A percentile compares a stretch with the other conserved stretches of the same genome.
phyloP scores from a whole-genome alignment of 1,139 yeast genomes.

The Suhomyces yuchorum region DNA sequence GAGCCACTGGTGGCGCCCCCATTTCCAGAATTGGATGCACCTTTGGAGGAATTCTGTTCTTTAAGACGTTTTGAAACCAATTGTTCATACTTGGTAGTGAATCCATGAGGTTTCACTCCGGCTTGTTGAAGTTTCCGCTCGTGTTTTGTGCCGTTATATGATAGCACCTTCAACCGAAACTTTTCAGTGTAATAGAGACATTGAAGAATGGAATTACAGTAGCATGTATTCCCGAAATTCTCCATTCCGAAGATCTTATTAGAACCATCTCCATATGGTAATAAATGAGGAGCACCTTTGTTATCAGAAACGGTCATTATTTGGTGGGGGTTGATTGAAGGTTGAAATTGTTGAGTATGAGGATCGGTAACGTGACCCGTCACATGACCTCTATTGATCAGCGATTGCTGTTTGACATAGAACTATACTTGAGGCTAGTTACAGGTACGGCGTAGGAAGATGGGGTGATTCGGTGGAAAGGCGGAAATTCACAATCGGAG shows the following conservation, averaged over 20 bases:
- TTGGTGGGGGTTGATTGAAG: background rate
- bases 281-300: background rate
- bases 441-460: background rate
- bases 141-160: conserved; percentile 36
- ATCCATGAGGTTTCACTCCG: conserved; percentile 50
- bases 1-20: conserved; percentile 6
- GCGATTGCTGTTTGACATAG: background rate
- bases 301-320: conserved; percentile 7
- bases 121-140: conserved; percentile 40
- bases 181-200: conserved; percentile 75
- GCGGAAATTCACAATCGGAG: background rate
- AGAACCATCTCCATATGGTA: conserved; percentile 58
- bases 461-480: background rate
- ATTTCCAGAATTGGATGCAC: conserved; percentile 2
- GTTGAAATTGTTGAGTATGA: background rate
- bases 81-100: conserved; percentile 49
- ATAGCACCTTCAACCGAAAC: conserved; percentile 60
- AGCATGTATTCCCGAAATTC: conserved; percentile 93
- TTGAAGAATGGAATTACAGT: conserved; percentile 89
- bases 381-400: background rate
- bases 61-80: conserved; percentile 39
- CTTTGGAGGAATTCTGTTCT: conserved; percentile 32
- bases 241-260: conserved; percentile 89
- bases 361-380: background rate
- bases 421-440: too few species aligned